Base-by-base conservation (phyloP, 75 land plant species). In the Pinus tabuliformis region DNA sequence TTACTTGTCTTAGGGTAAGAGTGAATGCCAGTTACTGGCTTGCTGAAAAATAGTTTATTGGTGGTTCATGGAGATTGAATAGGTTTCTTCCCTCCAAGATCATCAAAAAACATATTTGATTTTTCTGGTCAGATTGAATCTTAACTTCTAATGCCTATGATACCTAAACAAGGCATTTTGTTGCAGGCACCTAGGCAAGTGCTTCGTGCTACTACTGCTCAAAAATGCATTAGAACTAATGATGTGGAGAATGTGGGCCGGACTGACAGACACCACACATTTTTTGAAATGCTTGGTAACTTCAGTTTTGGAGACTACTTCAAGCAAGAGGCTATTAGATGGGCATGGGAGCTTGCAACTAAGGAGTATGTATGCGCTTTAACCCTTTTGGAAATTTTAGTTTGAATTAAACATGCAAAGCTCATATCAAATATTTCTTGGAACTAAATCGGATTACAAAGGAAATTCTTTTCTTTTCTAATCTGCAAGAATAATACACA, bases 301-400 rank as follows among this genome's bases (percentile, higher is more conserved):
- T 95, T 95, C 86, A 93, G 97, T 75, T 95, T 93, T 82, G 99
- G 99, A 45, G 99, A 95, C 83, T 93, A 95, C 83, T 95, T 95
- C 75, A 95, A 95, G 81, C 83, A 64, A 20, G 94, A 95, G 60
- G 99, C 99, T 62, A 93, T 95, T 45, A 79, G 56, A 30, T 95
- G 97, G 97, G 96, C 99, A 28, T 95, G 99, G 99, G 97, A 95
- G 82, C 94, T 95, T 75, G 88, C 94, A 72, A 95, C 99, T 16
- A 56, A 78, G 78, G 97, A 95, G 99, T 95, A 95, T 73, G 98
- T 59, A 73, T 74, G 76, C 74, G 30, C 15, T 61, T 57, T 78
- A 66, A 54, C 61, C 49, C 57, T 49, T 26, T 73, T 71, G 61
- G 77, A 59, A 59, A 82, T 33, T 77, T 73, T 16, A 61, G 54